phyloP scores from a whole-genome alignment of 169 alveolate species.

The Plasmodium knowlesi region DNA sequence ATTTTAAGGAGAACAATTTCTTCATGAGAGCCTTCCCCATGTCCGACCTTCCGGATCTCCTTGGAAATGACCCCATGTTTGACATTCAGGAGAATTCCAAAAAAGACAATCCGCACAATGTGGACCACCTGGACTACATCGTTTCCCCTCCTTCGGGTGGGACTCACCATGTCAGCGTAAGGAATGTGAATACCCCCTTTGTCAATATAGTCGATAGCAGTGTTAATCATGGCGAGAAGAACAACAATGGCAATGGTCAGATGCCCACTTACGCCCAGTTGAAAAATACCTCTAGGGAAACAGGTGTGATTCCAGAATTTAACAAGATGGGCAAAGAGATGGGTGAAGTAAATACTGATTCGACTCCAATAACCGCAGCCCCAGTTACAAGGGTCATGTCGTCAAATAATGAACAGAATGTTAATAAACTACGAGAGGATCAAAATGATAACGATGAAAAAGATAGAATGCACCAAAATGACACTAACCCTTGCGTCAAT shows the following conservation, averaged over 20 bases:
- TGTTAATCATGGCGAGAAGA: neutral
- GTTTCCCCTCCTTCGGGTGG: neutral
- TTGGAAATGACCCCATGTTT: neutral
- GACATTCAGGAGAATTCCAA: neutral
- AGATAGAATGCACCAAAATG: neutral
- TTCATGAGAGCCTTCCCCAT: neutral
- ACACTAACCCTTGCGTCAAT: neutral
- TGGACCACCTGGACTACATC: neutral
- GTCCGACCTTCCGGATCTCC: neutral
- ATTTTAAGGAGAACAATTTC: slow-evolving; percentile 10
- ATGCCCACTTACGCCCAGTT: neutral
- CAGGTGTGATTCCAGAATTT: neutral
- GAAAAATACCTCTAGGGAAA: neutral
- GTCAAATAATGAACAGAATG: neutral
- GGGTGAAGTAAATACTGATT: neutral
- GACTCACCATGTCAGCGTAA: neutral
- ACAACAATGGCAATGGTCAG: neutral
- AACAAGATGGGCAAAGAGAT: neutral
- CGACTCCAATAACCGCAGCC: neutral
- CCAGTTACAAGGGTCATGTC: neutral
- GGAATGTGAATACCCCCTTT: slow-evolving; percentile 8
- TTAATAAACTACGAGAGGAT: neutral
- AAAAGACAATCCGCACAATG: neutral
- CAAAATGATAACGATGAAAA: neutral
- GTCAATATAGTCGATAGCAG: neutral